phyloP scores from a whole-genome alignment of 2,329 filamentous ascomycete species.

The Nakataea oryzae region DNA sequence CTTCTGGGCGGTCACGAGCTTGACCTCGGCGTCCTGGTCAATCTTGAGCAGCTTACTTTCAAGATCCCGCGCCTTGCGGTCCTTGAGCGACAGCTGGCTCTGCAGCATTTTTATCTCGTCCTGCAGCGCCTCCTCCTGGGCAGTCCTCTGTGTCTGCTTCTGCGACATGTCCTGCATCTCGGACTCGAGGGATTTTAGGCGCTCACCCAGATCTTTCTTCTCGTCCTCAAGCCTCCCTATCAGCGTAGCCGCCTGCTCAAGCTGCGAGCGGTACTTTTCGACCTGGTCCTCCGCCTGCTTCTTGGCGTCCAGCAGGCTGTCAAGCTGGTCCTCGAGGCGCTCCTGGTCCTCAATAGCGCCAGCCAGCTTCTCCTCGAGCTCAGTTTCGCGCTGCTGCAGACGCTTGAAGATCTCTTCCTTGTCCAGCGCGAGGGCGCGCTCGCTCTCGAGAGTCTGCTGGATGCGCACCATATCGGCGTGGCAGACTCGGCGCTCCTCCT shows the following conservation, averaged over 20 bases:
- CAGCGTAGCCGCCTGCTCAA: slow-evolving; percentile 84
- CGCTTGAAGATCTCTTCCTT: slow-evolving; percentile 99
- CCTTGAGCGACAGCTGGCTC: slow-evolving; percentile 80
- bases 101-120: slow-evolving; percentile 86
- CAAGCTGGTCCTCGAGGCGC: slow-evolving; percentile 83
- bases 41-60: slow-evolving; percentile 74
- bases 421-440: slow-evolving; percentile 87
- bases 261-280: slow-evolving; percentile 65
- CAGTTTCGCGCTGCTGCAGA: slow-evolving; percentile 82
- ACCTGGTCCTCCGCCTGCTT: slow-evolving; percentile 80
- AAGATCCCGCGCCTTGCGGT: slow-evolving; percentile 79
- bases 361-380: slow-evolving; percentile 85
- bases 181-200: slow-evolving; percentile 58
- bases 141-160: slow-evolving; percentile 61
- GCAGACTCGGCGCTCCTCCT: slow-evolving; percentile 82
- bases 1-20: slow-evolving; percentile 67
- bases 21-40: slow-evolving; percentile 83
- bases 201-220: slow-evolving; percentile 62
- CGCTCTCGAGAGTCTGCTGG: slow-evolving; percentile 89
- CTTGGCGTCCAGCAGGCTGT: slow-evolving; percentile 79
- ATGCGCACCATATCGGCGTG: slow-evolving; percentile 82
- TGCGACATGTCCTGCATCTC: slow-evolving; percentile 62
- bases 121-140: slow-evolving; percentile 64
- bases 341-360: slow-evolving; percentile 93
- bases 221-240: slow-evolving; percentile 81